phyloP scores from a whole-genome alignment of 192 early-diverging fungal species.

The Backusella luteola region DNA sequence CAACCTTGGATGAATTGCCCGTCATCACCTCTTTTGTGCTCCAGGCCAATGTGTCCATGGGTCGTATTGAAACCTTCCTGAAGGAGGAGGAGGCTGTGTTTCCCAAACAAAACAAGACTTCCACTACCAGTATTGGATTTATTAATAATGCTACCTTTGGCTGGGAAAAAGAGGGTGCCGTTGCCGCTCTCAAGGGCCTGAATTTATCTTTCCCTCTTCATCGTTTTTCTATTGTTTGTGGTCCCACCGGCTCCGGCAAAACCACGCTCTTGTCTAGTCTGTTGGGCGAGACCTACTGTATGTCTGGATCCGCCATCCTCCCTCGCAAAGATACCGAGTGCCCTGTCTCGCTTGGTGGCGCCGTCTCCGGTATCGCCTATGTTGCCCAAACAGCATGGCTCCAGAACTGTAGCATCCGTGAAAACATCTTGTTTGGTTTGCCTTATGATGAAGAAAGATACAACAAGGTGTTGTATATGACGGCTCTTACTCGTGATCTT shows the following conservation, averaged over 20 bases:
- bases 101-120: neutral
- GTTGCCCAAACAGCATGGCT: slow-evolving; percentile 71
- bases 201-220: slow-evolving; percentile 63
- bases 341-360: slow-evolving; percentile 15
- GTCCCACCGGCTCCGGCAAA: slow-evolving; percentile 90
- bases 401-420: slow-evolving; percentile 32
- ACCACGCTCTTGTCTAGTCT: slow-evolving; percentile 76
- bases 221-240: slow-evolving; percentile 74
- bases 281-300: slow-evolving; percentile 74
- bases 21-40: slow-evolving; percentile 57
- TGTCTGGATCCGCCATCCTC: slow-evolving; percentile 41
- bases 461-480: slow-evolving; percentile 74
- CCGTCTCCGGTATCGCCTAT: slow-evolving; percentile 69
- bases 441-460: slow-evolving; percentile 75
- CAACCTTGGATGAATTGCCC: slow-evolving; percentile 60
- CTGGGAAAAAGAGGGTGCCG: slow-evolving; percentile 39
- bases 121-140: slow-evolving; percentile 55
- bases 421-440: slow-evolving; percentile 83
- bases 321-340: slow-evolving; percentile 24
- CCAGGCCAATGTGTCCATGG: slow-evolving; percentile 62
- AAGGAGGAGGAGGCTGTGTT: slow-evolving; percentile 61
- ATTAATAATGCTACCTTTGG: slow-evolving; percentile 60
- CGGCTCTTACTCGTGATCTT: slow-evolving; percentile 84
- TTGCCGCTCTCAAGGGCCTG: slow-evolving; percentile 62
- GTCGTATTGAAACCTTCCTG: slow-evolving; percentile 73